These are phyloP conservation scores for Penicillium flavigenum DNA, from an alignment of 495 filamentous ascomycete species.

Conservation along the genomic window DNA sequence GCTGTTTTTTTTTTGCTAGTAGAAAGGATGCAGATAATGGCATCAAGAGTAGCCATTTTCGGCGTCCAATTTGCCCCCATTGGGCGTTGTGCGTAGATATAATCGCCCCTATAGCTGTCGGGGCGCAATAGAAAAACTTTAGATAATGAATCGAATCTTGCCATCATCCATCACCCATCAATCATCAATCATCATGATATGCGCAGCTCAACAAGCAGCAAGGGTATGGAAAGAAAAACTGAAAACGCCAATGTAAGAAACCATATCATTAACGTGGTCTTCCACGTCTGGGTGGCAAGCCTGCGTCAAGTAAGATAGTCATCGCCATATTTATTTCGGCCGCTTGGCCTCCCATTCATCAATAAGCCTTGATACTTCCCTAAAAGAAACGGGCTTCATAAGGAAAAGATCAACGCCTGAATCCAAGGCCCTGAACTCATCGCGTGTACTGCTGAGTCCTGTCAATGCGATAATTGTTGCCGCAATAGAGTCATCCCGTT, in stretches of 20 bases:
- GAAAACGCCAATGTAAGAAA: not conserved
- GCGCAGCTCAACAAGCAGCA: not conserved
- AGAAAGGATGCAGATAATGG: not conserved
- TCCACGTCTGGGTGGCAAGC: not conserved
- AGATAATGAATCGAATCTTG: not conserved
- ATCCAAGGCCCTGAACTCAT: conserved; percentile 63
- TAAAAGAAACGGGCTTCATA: conserved; percentile 66
- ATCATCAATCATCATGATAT: not conserved
- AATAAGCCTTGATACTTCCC: conserved; percentile 47
- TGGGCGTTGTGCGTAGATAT: not conserved
- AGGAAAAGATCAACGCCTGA: conserved; percentile 70
- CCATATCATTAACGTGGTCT: not conserved
- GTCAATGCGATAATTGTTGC: conserved; percentile 69
- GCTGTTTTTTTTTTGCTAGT: not conserved
- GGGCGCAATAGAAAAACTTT: not conserved
- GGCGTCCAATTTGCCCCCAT: not conserved
- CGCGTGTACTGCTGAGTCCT: conserved; percentile 61
- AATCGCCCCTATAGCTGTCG: not conserved
- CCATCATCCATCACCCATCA: not conserved
- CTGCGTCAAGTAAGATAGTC: not conserved
- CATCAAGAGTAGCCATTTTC: not conserved
- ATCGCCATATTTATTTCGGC: not conserved
- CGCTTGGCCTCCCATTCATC: conserved; percentile 43
- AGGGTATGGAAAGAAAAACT: not conserved
- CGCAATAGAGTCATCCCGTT: conserved; percentile 33